Evolutionary conservation across 148 eudicot genomes (phyloP), one percentile per base, ranked within the genome.

Genomic region (Tetragonia tetragonoides): DNA sequence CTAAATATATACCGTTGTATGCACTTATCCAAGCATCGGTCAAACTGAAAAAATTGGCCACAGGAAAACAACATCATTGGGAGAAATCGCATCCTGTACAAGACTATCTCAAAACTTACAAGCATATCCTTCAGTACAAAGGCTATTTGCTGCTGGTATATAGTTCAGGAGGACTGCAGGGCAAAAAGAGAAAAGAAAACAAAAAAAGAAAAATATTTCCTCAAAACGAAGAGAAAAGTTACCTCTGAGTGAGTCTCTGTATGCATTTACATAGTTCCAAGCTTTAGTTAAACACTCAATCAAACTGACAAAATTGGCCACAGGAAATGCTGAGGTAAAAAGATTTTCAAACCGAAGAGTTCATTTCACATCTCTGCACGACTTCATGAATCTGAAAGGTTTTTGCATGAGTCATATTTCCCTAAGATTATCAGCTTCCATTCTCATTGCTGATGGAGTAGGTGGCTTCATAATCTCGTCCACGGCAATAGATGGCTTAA

Each of bases 401-500:
- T 28, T 28, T 28, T 28, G 34, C 34, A 28, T 28, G 34, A 7
- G 9, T 70, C 66, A 72, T 20, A 61, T 20, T 24, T 62, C 59
- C 75, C 34, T 78, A 23, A 9, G 38, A 64, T 79, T 73, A 23
- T 62, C 62, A 40, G 49, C 75, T 68, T 67, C 77, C 62, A 69
- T 76, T 60, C 54, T 66, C 73, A 83, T 79, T 18, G 68, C 72
- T 37, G 68, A 68, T n/a, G 81, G 88, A 66, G 60, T 60, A 9
- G 88, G 88, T 66, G 88, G 86, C 20, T 20, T 71, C 81, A 83
- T 73, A 6, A 66, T 79, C 57, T 65, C 77, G 42, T 81, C 81
- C 42, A 5, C 76, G 16, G 38, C 3, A 15, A 47, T 60, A 3
- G 81, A 78, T 10, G 67, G 72, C 10, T 66, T 59, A 34, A 15